A percentile compares a stretch with the other conserved stretches of the same genome.
Evolutionary conservation across 192 early-diverging fungal genomes (phyloP).

Genomic region (Backusella morwellensis): DNA sequence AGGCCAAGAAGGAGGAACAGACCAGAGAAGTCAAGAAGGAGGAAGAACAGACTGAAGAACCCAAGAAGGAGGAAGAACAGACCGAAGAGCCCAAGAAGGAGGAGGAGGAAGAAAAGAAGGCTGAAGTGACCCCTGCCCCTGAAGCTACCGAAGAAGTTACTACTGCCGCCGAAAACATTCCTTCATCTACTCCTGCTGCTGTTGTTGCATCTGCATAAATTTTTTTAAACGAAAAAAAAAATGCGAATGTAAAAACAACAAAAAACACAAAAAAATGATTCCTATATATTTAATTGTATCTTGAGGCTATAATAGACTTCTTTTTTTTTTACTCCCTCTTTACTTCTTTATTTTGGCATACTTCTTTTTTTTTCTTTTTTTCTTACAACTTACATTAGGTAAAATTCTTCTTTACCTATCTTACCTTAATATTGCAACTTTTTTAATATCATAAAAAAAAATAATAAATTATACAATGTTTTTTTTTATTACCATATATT

Average conservation of each 20-base stretch:
- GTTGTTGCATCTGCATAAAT: constrained; percentile 14
- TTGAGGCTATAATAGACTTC: constrained; percentile 3
- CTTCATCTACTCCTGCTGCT: background rate
- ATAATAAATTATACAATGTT: background rate
- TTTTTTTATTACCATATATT: no score
- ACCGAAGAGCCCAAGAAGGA: background rate
- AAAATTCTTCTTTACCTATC: background rate
- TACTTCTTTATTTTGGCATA: constrained; percentile 3
- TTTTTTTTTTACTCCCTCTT: background rate
- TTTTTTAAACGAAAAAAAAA: background rate
- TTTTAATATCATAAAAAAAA: constrained; percentile 1
- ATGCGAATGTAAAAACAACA: background rate
- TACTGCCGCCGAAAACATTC: background rate
- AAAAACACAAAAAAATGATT: background rate
- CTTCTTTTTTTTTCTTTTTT: background rate
- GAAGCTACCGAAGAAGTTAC: background rate
- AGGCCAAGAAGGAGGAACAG: background rate
- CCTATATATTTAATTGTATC: background rate
- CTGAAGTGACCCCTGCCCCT: background rate
- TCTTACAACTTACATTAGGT: background rate
- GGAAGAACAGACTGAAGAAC: background rate
- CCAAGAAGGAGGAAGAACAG: background rate
- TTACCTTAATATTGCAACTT: background rate
- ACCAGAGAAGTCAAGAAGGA: background rate
- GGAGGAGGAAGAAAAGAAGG: background rate